Base-by-base conservation (phyloP, 208 protist genomes). In the Trypanosoma melophagium region DNA sequence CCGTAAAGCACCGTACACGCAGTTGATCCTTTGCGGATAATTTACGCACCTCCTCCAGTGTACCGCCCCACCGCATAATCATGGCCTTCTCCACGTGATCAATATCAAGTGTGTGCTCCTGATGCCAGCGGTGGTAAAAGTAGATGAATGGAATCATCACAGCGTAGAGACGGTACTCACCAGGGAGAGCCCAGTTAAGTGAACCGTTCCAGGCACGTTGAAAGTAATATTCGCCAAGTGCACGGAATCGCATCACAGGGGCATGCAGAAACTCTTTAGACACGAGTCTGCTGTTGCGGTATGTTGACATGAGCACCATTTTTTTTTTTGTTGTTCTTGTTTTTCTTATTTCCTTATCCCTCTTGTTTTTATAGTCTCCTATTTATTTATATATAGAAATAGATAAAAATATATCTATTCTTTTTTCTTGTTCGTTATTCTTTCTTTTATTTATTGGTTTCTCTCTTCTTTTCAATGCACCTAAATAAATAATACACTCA, bases 81-180 rank as follows among this genome's bases (percentile, higher is more conserved):
- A 96, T 79, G 12, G 87, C 78, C 84, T 93, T 92, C 78, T 96
- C 80, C 44, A 82, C 61, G 60, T 64, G 66, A 63, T 96, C 90
- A 2, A 54, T 55, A 50, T 91, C 84, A 24, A 96, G 77, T 51
- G 67, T 78, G 82, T 94, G 86, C 47, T 93, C 85, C 50, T 74
- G 85, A 65, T 95, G 89, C 86, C 84, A 92, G 84, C 90, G 90
- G 74, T 93, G 86, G 54, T 85, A 77, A 72, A 84, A 93, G 79
- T 93, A 94, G 55, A 92, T 89, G 42, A 87, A 50, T 22, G 83
- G 83, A 44, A 92, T 82, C 72, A 73, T 78, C 25, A 79, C 78
- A 7, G 82, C 80, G 74, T 81, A 93, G 38, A 92, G 66, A 50
- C 88, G 87, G 62, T 83, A 77, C 71, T 96, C 90, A n/a, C 87